These are phyloP conservation scores for Geosmithia morbida DNA, from an alignment of 2,329 filamentous ascomycete species.

Conservation along the genomic window DNA sequence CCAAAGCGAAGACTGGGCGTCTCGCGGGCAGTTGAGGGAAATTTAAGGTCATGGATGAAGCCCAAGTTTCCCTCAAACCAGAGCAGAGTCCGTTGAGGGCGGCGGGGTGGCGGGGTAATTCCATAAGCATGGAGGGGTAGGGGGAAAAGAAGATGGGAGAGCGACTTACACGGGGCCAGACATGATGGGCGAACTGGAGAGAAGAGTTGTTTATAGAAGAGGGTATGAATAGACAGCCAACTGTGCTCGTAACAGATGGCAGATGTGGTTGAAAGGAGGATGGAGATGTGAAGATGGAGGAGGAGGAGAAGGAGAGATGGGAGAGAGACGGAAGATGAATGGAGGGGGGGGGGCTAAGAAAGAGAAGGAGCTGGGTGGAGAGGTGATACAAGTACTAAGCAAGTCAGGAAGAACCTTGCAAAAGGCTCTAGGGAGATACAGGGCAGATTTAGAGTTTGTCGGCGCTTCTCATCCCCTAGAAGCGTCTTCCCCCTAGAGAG, in stretches of 20 bases:
- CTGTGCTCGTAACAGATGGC: constrained; percentile 1
- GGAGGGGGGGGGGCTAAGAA: not conserved
- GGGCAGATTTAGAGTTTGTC: not conserved
- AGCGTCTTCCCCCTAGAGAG: too few species aligned
- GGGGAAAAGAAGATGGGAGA: constrained; percentile 3
- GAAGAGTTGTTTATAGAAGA: not conserved
- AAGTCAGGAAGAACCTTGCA: not conserved
- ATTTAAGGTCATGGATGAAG: too few species aligned
- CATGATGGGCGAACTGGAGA: constrained; percentile 28
- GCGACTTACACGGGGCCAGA: constrained; percentile 54
- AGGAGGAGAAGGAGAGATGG: constrained; percentile 1
- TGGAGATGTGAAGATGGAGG: constrained; percentile 1
- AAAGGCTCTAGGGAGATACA: too few species aligned
- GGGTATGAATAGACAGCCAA: constrained; percentile 3
- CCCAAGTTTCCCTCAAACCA: constrained; percentile 2
- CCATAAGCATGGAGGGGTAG: constrained; percentile 9
- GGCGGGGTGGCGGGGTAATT: constrained; percentile 26
- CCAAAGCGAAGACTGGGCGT: not conserved
- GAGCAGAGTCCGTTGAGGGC: constrained; percentile 7
- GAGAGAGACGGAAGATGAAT: constrained; percentile 1
- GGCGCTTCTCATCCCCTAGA: too few species aligned
- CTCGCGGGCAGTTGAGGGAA: too few species aligned
- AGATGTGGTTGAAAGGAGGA: not conserved
- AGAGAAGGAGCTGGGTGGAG: not conserved
- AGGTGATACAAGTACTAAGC: constrained; percentile 1